These are phyloP conservation scores for Colletotrichum endophyticum DNA, from an alignment of 2,329 filamentous ascomycete species.

Conservation along the genomic window DNA sequence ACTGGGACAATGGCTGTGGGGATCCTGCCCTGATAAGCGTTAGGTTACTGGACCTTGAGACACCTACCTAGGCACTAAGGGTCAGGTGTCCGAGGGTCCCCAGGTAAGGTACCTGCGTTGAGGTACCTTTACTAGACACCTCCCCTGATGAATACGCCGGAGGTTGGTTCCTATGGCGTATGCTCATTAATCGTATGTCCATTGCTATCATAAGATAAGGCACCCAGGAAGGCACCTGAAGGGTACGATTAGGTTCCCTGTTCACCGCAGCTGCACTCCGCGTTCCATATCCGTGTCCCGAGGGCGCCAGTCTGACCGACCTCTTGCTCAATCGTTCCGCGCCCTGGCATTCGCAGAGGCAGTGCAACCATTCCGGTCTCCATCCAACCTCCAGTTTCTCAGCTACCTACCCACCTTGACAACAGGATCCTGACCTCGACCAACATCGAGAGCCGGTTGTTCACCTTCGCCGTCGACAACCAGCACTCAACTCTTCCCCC, in stretches of 20 bases:
- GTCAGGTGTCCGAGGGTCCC: not conserved
- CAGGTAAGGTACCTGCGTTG: not conserved
- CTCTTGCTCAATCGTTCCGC: not conserved
- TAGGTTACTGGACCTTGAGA: not conserved
- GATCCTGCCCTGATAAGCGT: not conserved
- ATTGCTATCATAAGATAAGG: not conserved
- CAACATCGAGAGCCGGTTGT: not conserved
- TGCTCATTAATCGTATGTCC: not conserved
- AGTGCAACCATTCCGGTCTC: not conserved
- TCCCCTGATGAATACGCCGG: not conserved
- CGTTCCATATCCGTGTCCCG: not conserved
- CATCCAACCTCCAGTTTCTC: not conserved
- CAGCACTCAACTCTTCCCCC: not conserved
- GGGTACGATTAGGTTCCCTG: not conserved
- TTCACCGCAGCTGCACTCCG: not conserved
- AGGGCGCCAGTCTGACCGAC: not conserved
- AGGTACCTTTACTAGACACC: not conserved
- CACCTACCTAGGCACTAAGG: not conserved
- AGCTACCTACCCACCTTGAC: not conserved
- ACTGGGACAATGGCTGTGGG: not conserved
- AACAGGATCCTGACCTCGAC: not conserved
- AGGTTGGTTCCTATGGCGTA: not conserved
- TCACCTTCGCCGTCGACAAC: not conserved
- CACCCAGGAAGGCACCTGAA: not conserved
- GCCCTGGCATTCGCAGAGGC: not conserved